Conservation (phyloP, 1,139 yeast species). For the Saccharomyces hybrid region DNA sequence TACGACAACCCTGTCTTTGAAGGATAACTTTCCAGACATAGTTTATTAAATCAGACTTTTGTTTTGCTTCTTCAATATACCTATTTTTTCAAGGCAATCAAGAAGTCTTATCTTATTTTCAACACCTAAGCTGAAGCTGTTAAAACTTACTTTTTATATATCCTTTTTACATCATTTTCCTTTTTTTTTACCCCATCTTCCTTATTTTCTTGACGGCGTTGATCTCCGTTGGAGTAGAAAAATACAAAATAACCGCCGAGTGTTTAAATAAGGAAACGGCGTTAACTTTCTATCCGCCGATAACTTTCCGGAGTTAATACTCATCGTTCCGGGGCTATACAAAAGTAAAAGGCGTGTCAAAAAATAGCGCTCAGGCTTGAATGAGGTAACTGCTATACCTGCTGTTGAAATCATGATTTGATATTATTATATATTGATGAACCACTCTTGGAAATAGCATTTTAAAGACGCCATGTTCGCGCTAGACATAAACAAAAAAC, state of each 20-base stretch:
- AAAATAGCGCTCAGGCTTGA: background rate
- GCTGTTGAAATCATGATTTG: background rate
- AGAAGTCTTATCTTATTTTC: background rate
- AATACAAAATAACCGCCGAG: background rate
- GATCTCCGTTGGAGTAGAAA: background rate
- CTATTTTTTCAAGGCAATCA: background rate
- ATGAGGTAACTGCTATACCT: background rate
- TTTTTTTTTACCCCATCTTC: background rate
- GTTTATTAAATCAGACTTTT: background rate
- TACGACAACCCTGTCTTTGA: slow-evolving; percentile 77
- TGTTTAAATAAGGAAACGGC: background rate
- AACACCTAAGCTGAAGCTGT: background rate
- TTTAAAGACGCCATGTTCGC: too few species aligned
- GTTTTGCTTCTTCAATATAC: background rate
- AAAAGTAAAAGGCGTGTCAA: too few species aligned
- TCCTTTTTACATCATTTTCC: background rate
- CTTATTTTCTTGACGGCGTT: background rate
- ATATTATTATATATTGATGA: too few species aligned
- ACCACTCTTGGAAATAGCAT: too few species aligned
- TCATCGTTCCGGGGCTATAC: background rate
- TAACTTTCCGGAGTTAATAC: background rate
- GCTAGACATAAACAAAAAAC: too few species aligned
- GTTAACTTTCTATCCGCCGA: background rate
- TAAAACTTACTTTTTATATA: background rate
- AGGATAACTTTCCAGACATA: slow-evolving; percentile 24